Evolutionary conservation across 768 basidiomycete species (phyloP), one percentile per base, ranked within the genome.

Genomic region (Kwoniella pini): DNA sequence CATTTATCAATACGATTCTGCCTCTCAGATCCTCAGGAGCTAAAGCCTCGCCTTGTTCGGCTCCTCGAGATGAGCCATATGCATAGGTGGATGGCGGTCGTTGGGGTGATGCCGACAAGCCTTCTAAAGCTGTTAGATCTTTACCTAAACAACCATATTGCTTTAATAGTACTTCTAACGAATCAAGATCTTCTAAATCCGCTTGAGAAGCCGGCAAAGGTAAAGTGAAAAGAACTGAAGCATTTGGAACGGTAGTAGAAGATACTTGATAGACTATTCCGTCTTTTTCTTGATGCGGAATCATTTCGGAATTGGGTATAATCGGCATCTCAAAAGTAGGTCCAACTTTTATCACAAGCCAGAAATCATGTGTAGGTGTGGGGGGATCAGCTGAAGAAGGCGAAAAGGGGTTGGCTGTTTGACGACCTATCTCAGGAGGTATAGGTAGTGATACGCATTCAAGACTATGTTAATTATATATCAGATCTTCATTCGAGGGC

Each of bases 1-100:
- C 84, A 72, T 91, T 85, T 54, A 90, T 82, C 62, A 89, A 82
- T 38, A 90, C 84, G 28, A 90, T 81, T 50, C 83, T 84, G 4
- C 88, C 87, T 39, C 81, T 65, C 39, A 77, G 42, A 39, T 79
- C 80, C 21, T 64, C 48, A 12, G 58, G 44, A 3, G 59, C 59
- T 19, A 61, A 21, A 6, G 44, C 24, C 30, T 50, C 48, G 6
- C 21, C 28, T 2, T 31, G 49, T 30, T 28, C 26, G 27, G 38
- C 27, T 17, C 27, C 31, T 38, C 3, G 53, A 38, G 38, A 1
- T 33, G 33, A 22, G 13, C 22, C 17, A 40, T 17, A 28, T 19
- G 9, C 12, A 42, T 6, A 13, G 13, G 46, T 12, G 28, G 49
- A 27, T 10, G 40, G 11, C 11, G 5, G 40, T 19, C n/a, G 40